Evolutionary conservation across 2,329 filamentous ascomycete species (phyloP).

Genomic region (Boeremia lycopersici): DNA sequence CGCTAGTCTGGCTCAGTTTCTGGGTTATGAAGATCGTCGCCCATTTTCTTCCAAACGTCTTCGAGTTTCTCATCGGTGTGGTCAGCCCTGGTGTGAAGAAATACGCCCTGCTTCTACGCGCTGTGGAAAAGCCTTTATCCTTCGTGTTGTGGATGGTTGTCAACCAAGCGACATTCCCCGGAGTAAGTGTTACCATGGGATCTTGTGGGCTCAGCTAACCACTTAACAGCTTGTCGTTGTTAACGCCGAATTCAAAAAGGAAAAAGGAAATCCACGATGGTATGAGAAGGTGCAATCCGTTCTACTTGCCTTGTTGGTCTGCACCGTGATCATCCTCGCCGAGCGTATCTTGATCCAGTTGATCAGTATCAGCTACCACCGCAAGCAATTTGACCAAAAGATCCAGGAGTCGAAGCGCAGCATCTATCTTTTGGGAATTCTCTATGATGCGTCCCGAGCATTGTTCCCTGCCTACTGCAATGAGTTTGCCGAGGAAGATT

Average conservation of each 20-base stretch:
- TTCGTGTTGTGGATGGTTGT: constrained; percentile 66
- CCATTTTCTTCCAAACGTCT: constrained; percentile 63
- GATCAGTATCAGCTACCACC: constrained; percentile 84
- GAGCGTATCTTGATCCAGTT: constrained; percentile 82
- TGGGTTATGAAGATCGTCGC: constrained; percentile 67
- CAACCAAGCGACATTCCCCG: constrained; percentile 65
- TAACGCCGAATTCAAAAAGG: neutral
- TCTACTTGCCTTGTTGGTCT: constrained; percentile 70
- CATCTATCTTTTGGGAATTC: constrained; percentile 76
- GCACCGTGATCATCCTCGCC: constrained; percentile 72
- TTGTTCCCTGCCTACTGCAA: constrained; percentile 91
- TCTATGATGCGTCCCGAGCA: constrained; percentile 87
- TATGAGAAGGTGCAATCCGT: constrained; percentile 65
- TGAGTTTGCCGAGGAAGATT: constrained; percentile 91
- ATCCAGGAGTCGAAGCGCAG: constrained; percentile 93
- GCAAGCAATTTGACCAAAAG: constrained; percentile 77
- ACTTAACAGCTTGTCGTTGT: constrained; percentile 12
- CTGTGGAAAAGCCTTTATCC: constrained; percentile 65
- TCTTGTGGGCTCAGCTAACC: neutral
- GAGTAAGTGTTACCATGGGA: constrained; percentile 44
- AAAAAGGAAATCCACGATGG: constrained; percentile 49
- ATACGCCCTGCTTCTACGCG: constrained; percentile 63
- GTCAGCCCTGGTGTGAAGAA: constrained; percentile 69
- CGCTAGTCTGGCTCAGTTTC: constrained; percentile 63
- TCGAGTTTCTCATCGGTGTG: constrained; percentile 66